phyloP scores from a whole-genome alignment of 2,329 filamentous ascomycete species.

The Aspergillus sp. region DNA sequence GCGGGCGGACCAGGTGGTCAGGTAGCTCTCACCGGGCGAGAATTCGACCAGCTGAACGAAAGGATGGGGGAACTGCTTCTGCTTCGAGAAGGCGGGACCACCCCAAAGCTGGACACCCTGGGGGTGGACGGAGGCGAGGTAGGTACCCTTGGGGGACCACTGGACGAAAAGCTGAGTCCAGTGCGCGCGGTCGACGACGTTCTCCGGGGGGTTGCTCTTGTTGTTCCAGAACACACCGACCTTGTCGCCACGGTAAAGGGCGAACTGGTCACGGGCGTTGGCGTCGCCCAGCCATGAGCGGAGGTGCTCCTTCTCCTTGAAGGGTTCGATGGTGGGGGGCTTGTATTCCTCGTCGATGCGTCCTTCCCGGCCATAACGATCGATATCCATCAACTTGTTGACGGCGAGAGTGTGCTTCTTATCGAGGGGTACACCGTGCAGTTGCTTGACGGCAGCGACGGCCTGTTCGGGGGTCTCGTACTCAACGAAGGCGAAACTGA shows the following conservation, averaged over 20 bases:
- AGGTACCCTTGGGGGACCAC: slow-evolving; percentile 96
- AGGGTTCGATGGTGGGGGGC: slow-evolving; percentile 77
- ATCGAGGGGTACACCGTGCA: slow-evolving; percentile 85
- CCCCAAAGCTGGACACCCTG: slow-evolving; percentile 98
- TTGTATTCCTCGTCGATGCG: slow-evolving; percentile 89
- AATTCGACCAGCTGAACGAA: slow-evolving; percentile 96
- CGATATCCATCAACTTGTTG: slow-evolving; percentile 98
- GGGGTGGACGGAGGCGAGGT: slow-evolving; percentile 88
- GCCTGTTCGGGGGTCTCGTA: slow-evolving; percentile 91
- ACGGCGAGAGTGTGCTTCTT: slow-evolving; percentile 94
- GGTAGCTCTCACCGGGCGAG: slow-evolving; percentile 87
- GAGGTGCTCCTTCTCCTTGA: slow-evolving; percentile 89
- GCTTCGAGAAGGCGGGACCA: slow-evolving; percentile 81
- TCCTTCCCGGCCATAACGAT: slow-evolving; percentile 92
- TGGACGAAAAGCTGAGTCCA: slow-evolving; percentile 99
- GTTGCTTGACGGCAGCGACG: slow-evolving; percentile 80
- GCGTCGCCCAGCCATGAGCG: slow-evolving; percentile 89
- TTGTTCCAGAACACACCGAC: slow-evolving; percentile 99
- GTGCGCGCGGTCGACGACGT: slow-evolving; percentile 85
- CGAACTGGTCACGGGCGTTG: slow-evolving; percentile 90
- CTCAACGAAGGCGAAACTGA: slow-evolving; percentile 93
- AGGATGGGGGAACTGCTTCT: slow-evolving; percentile 91
- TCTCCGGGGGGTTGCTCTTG: slow-evolving; percentile 86
- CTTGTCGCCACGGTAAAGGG: slow-evolving; percentile 87
- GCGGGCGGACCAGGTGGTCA: slow-evolving; percentile 95